Percentiles rank a stretch among this genome's conserved stretches.
phyloP scores from a whole-genome alignment of 2,329 filamentous ascomycete genomes.

The Colletotrichum scovillei region DNA sequence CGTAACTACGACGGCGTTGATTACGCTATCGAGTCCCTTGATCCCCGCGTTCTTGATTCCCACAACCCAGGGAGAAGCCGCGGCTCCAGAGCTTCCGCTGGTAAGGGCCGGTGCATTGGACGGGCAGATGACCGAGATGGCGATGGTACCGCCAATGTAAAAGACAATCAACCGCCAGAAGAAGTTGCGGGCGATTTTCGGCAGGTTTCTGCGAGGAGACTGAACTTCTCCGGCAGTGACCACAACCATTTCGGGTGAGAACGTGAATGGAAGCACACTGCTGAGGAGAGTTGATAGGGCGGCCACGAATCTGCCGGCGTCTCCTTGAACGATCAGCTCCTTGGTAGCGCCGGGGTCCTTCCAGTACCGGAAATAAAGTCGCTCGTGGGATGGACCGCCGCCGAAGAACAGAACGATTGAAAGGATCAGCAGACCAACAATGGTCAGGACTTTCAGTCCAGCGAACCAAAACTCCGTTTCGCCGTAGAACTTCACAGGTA shows the following conservation, averaged over 20 bases:
- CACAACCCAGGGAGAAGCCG: neutral
- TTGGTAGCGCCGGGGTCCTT: neutral
- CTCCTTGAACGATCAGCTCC: neutral
- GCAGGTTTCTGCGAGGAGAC: conserved; percentile 56
- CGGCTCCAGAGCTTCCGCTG: neutral
- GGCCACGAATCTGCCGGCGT: neutral
- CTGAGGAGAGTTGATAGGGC: neutral
- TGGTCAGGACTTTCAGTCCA: neutral
- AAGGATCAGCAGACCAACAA: neutral
- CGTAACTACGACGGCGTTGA: neutral
- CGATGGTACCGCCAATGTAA: conserved; percentile 62
- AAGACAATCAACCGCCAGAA: conserved; percentile 46
- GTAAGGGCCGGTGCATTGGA: neutral
- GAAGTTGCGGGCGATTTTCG: conserved; percentile 39
- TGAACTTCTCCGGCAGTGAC: neutral
- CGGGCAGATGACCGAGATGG: conserved; percentile 37
- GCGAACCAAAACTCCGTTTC: neutral
- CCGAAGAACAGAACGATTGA: neutral
- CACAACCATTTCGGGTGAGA: neutral
- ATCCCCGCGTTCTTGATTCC: neutral
- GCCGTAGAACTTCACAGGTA: neutral
- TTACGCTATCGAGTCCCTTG: neutral
- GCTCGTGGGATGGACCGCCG: neutral
- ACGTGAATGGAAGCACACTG: neutral
- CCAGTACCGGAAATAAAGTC: neutral